Evolutionary conservation across 768 basidiomycete genomes (phyloP).

Genomic region (Porphyrellus cyaneotinctus): DNA sequence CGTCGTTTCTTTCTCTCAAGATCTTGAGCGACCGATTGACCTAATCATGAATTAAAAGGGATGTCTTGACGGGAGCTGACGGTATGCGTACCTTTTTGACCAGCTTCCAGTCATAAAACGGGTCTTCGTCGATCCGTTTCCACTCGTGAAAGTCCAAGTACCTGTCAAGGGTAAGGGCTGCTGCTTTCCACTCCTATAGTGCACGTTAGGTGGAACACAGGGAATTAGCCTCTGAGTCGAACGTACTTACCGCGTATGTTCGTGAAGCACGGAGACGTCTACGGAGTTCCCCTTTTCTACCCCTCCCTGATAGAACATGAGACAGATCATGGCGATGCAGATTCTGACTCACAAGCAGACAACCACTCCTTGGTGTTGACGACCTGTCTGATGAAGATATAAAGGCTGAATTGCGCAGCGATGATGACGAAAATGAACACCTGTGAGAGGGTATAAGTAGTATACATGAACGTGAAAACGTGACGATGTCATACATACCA

Average conservation of each 20-base stretch:
- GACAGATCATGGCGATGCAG: background rate
- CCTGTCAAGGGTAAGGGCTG: constrained; percentile 73
- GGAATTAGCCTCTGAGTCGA: background rate
- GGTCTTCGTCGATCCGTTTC: constrained; percentile 85
- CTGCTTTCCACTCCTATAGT: constrained; percentile 78
- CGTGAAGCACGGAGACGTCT: constrained; percentile 68
- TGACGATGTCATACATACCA: constrained; percentile 44
- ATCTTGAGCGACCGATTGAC: constrained; percentile 71
- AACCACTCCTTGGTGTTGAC: constrained; percentile 95
- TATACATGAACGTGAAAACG: background rate
- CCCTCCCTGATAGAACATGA: constrained; percentile 60
- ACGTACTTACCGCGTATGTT: constrained; percentile 60
- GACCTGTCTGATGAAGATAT: constrained; percentile 83
- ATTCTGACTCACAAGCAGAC: constrained; percentile 64
- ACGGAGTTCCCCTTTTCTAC: constrained; percentile 74
- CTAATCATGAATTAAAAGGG: constrained; percentile 28
- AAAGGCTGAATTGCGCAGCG: constrained; percentile 76
- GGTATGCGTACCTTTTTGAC: constrained; percentile 58
- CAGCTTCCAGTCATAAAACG: constrained; percentile 89
- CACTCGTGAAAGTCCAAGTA: constrained; percentile 85
- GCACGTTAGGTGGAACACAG: too few relatives aligned
- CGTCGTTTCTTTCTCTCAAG: constrained; percentile 74
- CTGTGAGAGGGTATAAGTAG: constrained; percentile 38
- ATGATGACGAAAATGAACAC: constrained; percentile 82
- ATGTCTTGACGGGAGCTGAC: background rate